Evolutionary conservation across 148 eudicot species (phyloP).

Genomic region (Oxyria digyna): DNA sequence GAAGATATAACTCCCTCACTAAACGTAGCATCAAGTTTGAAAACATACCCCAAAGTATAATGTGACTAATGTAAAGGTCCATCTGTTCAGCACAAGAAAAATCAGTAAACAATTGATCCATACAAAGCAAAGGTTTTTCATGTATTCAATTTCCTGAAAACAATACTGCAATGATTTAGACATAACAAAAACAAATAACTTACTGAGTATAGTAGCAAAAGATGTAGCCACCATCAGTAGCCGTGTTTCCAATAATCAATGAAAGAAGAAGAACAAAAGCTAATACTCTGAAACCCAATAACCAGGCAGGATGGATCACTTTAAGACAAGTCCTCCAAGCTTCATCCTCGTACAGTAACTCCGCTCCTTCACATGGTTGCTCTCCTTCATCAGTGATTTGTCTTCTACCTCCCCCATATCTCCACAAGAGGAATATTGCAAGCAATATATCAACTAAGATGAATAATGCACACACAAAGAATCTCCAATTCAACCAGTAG

Average conservation of each 20-base stretch:
- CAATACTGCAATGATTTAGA: not conserved
- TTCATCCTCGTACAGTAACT: slow-evolving; percentile 42
- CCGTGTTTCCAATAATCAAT: slow-evolving; percentile 34
- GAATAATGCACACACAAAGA: slow-evolving; percentile 60
- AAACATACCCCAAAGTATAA: slow-evolving; percentile 81
- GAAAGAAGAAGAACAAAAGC: slow-evolving; percentile 46
- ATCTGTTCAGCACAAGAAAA: slow-evolving; percentile 43
- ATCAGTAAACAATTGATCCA: slow-evolving; percentile 7
- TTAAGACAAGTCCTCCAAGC: slow-evolving; percentile 64
- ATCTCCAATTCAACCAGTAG: slow-evolving; percentile 96
- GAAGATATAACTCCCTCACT: not conserved
- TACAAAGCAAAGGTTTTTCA: not conserved
- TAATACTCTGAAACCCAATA: slow-evolving; percentile 49
- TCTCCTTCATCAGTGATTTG: slow-evolving; percentile 18
- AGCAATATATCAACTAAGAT: slow-evolving; percentile 27
- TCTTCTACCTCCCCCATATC: slow-evolving; percentile 40
- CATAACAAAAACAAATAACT: slow-evolving; percentile 14
- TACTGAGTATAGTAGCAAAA: slow-evolving; percentile 77
- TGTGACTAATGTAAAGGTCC: slow-evolving; percentile 72
- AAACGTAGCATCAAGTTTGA: not conserved
- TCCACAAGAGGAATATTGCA: slow-evolving; percentile 44
- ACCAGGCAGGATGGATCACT: slow-evolving; percentile 52
- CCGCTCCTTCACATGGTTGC: slow-evolving; percentile 18
- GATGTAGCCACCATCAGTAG: slow-evolving; percentile 37
- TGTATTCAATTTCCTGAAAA: too few relatives aligned